Conservation (phyloP, 1,284 basidiomycete genomes). For the Boletellus sp. region DNA sequence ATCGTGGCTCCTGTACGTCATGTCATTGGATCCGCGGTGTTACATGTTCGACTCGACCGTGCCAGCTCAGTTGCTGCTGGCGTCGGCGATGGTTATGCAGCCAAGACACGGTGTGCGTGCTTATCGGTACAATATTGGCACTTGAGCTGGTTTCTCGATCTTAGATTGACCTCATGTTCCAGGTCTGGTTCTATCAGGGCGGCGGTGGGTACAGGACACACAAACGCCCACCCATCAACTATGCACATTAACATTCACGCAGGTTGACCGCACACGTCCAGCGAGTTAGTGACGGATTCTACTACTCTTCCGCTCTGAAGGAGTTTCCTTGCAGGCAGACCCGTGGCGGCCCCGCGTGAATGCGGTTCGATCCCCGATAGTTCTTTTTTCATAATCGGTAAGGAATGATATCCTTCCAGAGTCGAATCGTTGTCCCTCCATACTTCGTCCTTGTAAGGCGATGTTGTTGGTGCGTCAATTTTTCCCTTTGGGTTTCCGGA, state of each 20-base stretch:
- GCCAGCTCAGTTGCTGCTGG: constrained; percentile 46
- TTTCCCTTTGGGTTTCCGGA: not conserved
- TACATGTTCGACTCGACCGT: constrained; percentile 40
- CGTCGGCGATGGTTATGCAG: constrained; percentile 37
- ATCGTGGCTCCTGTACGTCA: constrained; percentile 40
- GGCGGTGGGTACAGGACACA: constrained; percentile 27
- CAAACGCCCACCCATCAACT: too few species aligned
- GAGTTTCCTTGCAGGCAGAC: constrained; percentile 37
- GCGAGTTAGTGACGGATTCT: constrained; percentile 35
- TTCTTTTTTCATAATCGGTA: constrained; percentile 41
- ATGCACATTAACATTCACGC: constrained; percentile 1
- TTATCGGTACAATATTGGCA: constrained; percentile 49
- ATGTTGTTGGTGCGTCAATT: constrained; percentile 42
- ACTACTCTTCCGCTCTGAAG: not conserved
- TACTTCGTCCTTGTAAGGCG: constrained; percentile 31
- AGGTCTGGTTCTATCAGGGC: constrained; percentile 46
- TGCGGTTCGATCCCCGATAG: constrained; percentile 41
- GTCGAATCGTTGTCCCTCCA: not conserved
- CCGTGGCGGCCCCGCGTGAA: constrained; percentile 51
- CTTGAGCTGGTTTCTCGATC: not conserved
- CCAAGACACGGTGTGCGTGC: constrained; percentile 45
- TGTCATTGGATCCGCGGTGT: not conserved
- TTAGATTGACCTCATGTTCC: constrained; percentile 2
- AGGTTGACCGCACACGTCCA: constrained; percentile 51
- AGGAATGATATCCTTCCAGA: not conserved